A percentile compares a stretch with the other conserved stretches of the same genome.
These are phyloP conservation scores for Ustilago trichophora DNA, from an alignment of 1,284 basidiomycete species.

Conservation along the genomic window DNA sequence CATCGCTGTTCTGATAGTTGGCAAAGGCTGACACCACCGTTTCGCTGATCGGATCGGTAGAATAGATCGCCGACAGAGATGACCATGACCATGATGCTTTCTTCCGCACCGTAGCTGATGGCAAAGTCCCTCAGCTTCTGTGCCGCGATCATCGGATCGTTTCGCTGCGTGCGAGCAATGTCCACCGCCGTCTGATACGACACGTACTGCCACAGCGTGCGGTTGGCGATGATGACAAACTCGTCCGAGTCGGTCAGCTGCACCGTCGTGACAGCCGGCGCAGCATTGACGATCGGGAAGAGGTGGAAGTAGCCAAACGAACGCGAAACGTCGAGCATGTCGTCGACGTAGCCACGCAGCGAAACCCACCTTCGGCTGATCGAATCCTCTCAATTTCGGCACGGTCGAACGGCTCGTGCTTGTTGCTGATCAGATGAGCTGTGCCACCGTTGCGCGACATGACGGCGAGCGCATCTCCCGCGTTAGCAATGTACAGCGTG, in stretches of 20 bases:
- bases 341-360: constrained; percentile 90
- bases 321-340: constrained; percentile 88
- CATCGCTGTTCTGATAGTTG: constrained; percentile 36
- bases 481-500: constrained; percentile 88
- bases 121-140: constrained; percentile 97
- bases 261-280: constrained; percentile 79
- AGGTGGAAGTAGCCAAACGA: constrained; percentile 94
- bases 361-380: constrained; percentile 92
- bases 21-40: constrained; percentile 27
- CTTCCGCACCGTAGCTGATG: constrained; percentile 93
- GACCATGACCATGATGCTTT: constrained; percentile 98
- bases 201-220: constrained; percentile 91
- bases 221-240: constrained; percentile 94
- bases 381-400: constrained; percentile 87
- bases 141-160: constrained; percentile 94
- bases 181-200: constrained; percentile 96
- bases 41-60: constrained; percentile 67
- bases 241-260: constrained; percentile 87
- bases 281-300: constrained; percentile 88
- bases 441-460: constrained; percentile 80
- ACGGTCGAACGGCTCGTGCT: constrained; percentile 90
- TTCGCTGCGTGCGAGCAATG: constrained; percentile 82
- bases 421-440: constrained; percentile 79
- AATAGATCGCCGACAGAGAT: constrained; percentile 85
- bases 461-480: constrained; percentile 87